A percentile compares a stretch with the other conserved stretches of the same genome.
These are phyloP conservation scores for Hypomontagnella submonticulosa DNA, from an alignment of 495 filamentous ascomycete genomes.

Conservation along the genomic window DNA sequence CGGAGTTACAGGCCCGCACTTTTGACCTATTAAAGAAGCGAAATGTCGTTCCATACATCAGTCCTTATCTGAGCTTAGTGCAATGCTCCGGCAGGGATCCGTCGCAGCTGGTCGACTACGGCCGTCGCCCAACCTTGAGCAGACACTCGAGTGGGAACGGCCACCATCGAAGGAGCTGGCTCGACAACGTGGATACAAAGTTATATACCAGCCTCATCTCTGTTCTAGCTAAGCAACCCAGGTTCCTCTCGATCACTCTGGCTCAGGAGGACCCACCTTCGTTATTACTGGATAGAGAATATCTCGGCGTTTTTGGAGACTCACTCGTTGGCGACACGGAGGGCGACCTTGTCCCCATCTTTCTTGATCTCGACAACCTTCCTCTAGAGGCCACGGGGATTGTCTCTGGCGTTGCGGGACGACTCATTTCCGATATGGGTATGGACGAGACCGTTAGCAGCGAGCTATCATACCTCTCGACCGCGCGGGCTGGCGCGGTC, in stretches of 20 bases:
- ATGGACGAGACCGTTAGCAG: slow-evolving; percentile 64
- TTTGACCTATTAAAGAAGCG: slow-evolving; percentile 79
- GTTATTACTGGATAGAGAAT: slow-evolving; percentile 79
- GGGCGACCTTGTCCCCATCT: slow-evolving; percentile 86
- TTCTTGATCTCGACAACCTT: slow-evolving; percentile 81
- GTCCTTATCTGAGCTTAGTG: slow-evolving; percentile 74
- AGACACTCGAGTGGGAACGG: slow-evolving; percentile 46
- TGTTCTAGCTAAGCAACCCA: slow-evolving; percentile 76
- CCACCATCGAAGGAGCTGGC: slow-evolving; percentile 53
- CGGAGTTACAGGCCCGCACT: slow-evolving; percentile 83
- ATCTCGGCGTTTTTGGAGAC: slow-evolving; percentile 72
- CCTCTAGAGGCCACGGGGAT: slow-evolving; percentile 93
- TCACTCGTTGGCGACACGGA: slow-evolving; percentile 83
- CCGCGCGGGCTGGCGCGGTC: slow-evolving; percentile 88
- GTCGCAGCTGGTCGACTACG: slow-evolving; percentile 46
- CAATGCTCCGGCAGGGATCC: slow-evolving; percentile 78
- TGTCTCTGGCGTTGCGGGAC: slow-evolving; percentile 89
- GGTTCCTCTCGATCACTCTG: slow-evolving; percentile 87
- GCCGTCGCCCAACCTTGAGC: slow-evolving; percentile 41
- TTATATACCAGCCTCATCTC: slow-evolving; percentile 75
- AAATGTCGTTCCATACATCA: slow-evolving; percentile 77
- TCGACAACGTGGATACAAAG: slow-evolving; percentile 65
- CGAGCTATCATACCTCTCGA: slow-evolving; percentile 93
- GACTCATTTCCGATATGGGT: slow-evolving; percentile 69
- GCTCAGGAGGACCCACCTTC: slow-evolving; percentile 86